Evolutionary conservation across 176 grass and related monocot genomes (phyloP), one percentile per base, ranked within the genome.

Genomic region (Oryza australiensis): DNA sequence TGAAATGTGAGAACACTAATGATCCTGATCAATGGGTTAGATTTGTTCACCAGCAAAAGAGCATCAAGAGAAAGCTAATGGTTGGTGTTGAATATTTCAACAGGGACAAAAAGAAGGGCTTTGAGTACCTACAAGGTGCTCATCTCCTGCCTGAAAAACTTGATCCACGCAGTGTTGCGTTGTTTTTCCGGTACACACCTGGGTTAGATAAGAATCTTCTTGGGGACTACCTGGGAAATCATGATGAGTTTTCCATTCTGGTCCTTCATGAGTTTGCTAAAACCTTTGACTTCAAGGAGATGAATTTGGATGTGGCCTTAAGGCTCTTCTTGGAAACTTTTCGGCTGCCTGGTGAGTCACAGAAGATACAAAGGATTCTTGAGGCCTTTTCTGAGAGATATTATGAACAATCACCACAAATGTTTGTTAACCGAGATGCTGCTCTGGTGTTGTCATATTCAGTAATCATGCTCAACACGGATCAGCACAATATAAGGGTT

Each of bases 311-410:
- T 26, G 88, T 89, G 86, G 89, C 96, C 28, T 79, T 98, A 76
- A 92, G 93, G 82, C 89, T 98, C 86, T 95, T 98, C 87, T 83
- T 98, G 80, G 96, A 98, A 88, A 98, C 91, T 69, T 98, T 98
- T 84, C 86, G 96, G 41, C 68, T 98, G 60, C 96, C 96, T 85
- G 96, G 96, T 74, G 96, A 98, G 63, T 95, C 96, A 23, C 96
- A 98, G 79, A 98, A 98, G 71, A 98, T 98, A 72, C 96, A 98
- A 75, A 88, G 96, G 57, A 90, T 98, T 88, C 88, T 98, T 37
- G 96, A 98, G 85, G 96, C 96, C 20, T 98, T 98, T 77, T 91
- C 96, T 41, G 93, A 95, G 81, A 83, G 96, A 66, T 98, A 98
- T 73, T 98, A 93, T 77, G 96, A 98, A 80, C 96, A 98, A 70